Percentiles rank a stretch among this genome's conserved stretches.
Conservation (phyloP, 306 rosid genomes). For the Carpinus fangiana region DNA sequence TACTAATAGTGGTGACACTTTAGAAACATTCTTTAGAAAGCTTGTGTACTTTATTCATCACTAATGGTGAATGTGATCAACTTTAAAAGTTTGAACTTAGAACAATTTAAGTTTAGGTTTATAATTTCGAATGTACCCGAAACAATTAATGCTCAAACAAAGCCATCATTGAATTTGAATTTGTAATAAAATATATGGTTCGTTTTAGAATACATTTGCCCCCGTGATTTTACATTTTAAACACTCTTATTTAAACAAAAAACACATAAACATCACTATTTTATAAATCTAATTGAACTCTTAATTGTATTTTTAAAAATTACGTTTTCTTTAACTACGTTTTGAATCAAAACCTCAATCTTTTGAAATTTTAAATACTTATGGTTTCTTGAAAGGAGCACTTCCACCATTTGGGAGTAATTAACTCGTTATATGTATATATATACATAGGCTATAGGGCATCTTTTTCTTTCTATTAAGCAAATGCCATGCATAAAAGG, state of each 20-base stretch:
- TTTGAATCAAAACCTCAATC: background rate
- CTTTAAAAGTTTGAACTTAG: background rate
- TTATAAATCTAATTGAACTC: no score
- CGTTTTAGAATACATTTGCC: background rate
- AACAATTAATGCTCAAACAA: background rate
- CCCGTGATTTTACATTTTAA: no score
- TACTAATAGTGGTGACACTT: background rate
- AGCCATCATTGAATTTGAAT: background rate
- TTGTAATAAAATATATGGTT: background rate
- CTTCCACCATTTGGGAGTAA: background rate
- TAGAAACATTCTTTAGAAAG: slow-evolving; percentile 13
- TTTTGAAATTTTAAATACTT: background rate
- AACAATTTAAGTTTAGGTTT: background rate
- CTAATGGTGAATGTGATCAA: background rate
- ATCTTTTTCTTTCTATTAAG: background rate
- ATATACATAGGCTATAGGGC: background rate
- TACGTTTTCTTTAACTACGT: background rate
- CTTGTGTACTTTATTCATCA: background rate
- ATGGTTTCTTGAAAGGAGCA: background rate
- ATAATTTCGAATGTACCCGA: background rate
- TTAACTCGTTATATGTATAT: background rate
- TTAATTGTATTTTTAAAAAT: no score
- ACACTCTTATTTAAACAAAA: no score
- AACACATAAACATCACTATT: no score
- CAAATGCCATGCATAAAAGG: background rate